Conservation (phyloP, 495 filamentous ascomycete species). For the Coniosporium apollinis region DNA sequence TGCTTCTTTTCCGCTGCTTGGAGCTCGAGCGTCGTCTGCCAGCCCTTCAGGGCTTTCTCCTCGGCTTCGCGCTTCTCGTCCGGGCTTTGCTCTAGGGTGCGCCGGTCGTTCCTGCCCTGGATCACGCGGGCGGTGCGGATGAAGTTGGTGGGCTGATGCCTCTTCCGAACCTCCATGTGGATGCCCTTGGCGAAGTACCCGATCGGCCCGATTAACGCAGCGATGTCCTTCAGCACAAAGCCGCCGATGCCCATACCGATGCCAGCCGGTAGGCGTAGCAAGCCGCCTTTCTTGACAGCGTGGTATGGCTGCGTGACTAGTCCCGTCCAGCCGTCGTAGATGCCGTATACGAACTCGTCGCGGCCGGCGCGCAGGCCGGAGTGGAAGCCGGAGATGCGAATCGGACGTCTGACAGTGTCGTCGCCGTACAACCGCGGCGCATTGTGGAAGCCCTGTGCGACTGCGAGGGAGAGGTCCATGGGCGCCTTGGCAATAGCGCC, state of each 20-base stretch:
- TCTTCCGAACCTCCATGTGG: constrained; percentile 20
- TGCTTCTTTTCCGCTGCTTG: neutral
- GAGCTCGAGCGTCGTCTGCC: constrained; percentile 1
- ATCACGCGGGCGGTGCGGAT: constrained; percentile 14
- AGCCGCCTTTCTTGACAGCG: constrained; percentile 42
- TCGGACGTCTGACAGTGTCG: constrained; percentile 32
- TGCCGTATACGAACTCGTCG: constrained; percentile 49
- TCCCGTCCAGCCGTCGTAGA: constrained; percentile 59
- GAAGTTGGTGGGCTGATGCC: constrained; percentile 11
- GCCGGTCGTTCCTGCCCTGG: constrained; percentile 14
- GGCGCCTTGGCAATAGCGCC: constrained; percentile 30
- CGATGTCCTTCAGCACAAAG: constrained; percentile 51
- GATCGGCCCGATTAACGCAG: constrained; percentile 44
- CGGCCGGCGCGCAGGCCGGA: constrained; percentile 51
- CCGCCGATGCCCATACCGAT: constrained; percentile 61
- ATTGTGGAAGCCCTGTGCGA: constrained; percentile 72
- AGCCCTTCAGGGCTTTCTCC: neutral
- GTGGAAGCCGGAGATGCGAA: constrained; percentile 47
- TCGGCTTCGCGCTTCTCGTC: neutral
- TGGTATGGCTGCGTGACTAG: constrained; percentile 47
- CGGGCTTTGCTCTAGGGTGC: constrained; percentile 1
- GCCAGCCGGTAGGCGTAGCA: constrained; percentile 45
- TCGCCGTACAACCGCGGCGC: constrained; percentile 47
- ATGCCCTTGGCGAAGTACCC: constrained; percentile 54
- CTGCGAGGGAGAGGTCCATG: constrained; percentile 53